phyloP scores from a whole-genome alignment of 192 early-diverging fungal genomes.

The Martensiomyces pterosporus region DNA sequence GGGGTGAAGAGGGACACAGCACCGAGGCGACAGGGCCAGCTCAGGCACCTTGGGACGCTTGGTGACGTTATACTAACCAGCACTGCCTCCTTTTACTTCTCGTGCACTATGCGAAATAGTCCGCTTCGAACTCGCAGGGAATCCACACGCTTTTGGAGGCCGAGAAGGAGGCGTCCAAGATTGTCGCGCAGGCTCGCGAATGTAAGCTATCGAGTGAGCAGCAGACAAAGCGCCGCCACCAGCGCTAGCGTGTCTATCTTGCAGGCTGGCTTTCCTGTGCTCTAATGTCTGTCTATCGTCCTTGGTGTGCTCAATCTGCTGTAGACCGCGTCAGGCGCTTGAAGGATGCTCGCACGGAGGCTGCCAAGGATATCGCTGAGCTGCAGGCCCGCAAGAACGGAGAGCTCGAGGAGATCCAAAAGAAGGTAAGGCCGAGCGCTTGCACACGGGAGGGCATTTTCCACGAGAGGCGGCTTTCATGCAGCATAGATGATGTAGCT shows the following conservation, averaged over 20 bases:
- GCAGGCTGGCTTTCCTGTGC: background rate
- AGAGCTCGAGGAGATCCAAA: conserved; percentile 52
- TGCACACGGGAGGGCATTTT: background rate
- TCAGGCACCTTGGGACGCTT: too few relatives aligned
- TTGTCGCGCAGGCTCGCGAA: conserved; percentile 86
- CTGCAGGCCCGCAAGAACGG: conserved; percentile 80
- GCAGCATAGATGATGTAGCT: too few relatives aligned
- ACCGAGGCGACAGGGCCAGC: too few relatives aligned
- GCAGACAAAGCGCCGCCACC: background rate
- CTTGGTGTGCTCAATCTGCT: too few relatives aligned
- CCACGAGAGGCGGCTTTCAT: too few relatives aligned
- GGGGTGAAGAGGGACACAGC: too few relatives aligned
- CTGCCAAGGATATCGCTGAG: conserved; percentile 84
- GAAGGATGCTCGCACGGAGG: conserved; percentile 94
- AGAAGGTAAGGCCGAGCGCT: conserved; percentile 3
- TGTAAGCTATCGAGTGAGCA: conserved; percentile 36
- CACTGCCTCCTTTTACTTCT: too few relatives aligned
- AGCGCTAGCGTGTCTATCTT: background rate
- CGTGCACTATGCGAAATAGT: too few relatives aligned
- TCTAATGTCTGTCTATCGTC: too few relatives aligned
- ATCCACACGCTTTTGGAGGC: conserved; percentile 97
- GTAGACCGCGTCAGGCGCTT: conserved; percentile 82
- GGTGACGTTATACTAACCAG: too few relatives aligned
- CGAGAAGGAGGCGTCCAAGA: conserved; percentile 92
- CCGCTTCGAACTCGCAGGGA: conserved; percentile 81